Percentiles rank a stretch among this genome's conserved stretches.
Conservation (phyloP, 352 stramenopile genomes). For the Pythium dissotocum region DNA sequence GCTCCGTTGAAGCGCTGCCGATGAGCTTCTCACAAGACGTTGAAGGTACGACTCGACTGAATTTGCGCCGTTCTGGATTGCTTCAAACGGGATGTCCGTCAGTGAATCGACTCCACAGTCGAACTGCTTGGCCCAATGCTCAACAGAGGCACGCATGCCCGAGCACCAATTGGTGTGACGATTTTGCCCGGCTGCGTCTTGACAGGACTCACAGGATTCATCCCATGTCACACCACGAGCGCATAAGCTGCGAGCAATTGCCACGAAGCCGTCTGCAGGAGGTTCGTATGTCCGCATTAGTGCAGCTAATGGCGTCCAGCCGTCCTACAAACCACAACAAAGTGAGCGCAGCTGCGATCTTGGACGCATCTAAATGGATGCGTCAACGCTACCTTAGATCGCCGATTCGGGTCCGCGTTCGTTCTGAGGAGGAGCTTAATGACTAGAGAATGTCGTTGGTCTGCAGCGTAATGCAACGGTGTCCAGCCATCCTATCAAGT, state of each 20-base stretch:
- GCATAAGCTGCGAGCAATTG: constrained; percentile 17
- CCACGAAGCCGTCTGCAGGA: constrained; percentile 9
- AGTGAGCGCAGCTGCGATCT: constrained; percentile 6
- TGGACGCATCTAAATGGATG: neutral
- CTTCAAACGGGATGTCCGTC: constrained; percentile 6
- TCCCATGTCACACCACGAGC: constrained; percentile 14
- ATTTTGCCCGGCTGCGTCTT: neutral
- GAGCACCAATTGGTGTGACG: constrained; percentile 4
- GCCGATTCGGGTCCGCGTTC: constrained; percentile 14
- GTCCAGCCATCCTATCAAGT: constrained; percentile 12
- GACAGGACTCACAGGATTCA: constrained; percentile 10
- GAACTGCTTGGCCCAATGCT: constrained; percentile 20
- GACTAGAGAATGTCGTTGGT: neutral
- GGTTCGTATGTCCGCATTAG: neutral
- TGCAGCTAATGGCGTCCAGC: neutral
- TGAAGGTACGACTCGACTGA: constrained; percentile 10
- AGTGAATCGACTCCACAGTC: constrained; percentile 9
- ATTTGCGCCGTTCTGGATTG: constrained; percentile 7
- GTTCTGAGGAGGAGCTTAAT: constrained; percentile 7
- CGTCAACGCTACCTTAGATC: constrained; percentile 6
- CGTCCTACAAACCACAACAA: constrained; percentile 6
- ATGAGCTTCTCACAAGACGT: constrained; percentile 5
- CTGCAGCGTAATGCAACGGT: constrained; percentile 14
- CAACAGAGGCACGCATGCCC: constrained; percentile 14
- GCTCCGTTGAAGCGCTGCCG: constrained; percentile 4